Base-by-base conservation (phyloP, 2,329 filamentous ascomycete genomes). In the Blastomyces emzantsi region DNA sequence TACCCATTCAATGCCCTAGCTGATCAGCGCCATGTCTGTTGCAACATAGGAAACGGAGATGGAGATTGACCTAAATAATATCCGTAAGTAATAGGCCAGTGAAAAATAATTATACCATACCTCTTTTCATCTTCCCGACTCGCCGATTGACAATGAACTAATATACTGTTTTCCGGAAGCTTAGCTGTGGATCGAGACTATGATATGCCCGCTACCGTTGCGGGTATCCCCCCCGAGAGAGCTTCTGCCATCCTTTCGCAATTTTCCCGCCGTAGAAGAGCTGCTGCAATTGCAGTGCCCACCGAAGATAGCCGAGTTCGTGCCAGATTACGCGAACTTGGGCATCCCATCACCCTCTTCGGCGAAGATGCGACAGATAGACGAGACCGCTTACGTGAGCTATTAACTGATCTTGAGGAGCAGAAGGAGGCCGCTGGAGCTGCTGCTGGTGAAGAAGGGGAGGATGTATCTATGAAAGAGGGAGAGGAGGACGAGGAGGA, bases 271-370 rank as follows among this genome's bases (percentile, higher is more conserved):
- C 97, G 96, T 77, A 87, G 92, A 71, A 85, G 91, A 72, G 92
- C 92, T 13, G 92, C 92, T 22, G 89, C 89, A 13, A 90, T 97
- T 69, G 88, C 90, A 15, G 94, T 99, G 3, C 94, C 93, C 0
- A 99, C 95, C 62, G 92, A 97, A 74, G 94, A 99, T 80, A 87
- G 84, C 66, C 86, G 90, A 70, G 92, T 99, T 58, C 89, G 92
- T 65, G 82, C 86, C 47, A 87, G 85, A 68, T 83, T 97, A 64
- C 87, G 94, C 68, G 89, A 94, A 71, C 82, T 96, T 67, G 91
- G 90, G n/a, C 90, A 99, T 73, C 94, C 94, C 13, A 87, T 97
- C 63, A 99, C 93, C 0, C 82, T 97, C 0, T 99, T 99, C 68
- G 94, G 92, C 64, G 94, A 99, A 78, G 90, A 90, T 0, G 87